A percentile compares a stretch with the other conserved stretches of the same genome.
These are phyloP conservation scores for Podaxis sp. DNA, from an alignment of 768 basidiomycete species.

Conservation along the genomic window DNA sequence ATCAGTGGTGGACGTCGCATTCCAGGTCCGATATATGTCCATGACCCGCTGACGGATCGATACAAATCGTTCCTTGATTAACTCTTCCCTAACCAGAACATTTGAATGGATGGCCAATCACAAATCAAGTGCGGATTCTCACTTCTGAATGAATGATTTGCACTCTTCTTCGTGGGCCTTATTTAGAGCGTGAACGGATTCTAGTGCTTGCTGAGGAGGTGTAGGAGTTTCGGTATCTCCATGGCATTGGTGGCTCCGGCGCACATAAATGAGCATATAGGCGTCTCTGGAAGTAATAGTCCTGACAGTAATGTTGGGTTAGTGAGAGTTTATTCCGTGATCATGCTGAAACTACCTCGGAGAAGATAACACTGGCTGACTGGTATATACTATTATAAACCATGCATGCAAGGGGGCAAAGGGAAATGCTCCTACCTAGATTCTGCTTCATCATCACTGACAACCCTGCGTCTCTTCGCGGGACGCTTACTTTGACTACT, in stretches of 20 bases:
- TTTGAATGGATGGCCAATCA: not conserved
- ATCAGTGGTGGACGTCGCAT: conserved; percentile 42
- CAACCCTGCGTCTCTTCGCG: conserved; percentile 51
- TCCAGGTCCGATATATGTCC: conserved; percentile 66
- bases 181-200: conserved; percentile 57
- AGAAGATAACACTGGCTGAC: not conserved
- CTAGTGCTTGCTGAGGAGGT: conserved; percentile 57
- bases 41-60: conserved; percentile 52
- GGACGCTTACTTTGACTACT: conserved; percentile 35
- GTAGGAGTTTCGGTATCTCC: conserved; percentile 25
- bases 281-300: conserved; percentile 79
- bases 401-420: not conserved
- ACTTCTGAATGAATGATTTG: conserved; percentile 48
- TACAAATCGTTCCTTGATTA: conserved; percentile 44
- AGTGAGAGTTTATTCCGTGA: conserved; percentile 3
- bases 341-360: conserved; percentile 4
- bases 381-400: not conserved
- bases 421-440: not conserved
- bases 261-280: conserved; percentile 92
- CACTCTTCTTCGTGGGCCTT: conserved; percentile 53
- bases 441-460: conserved; percentile 52
- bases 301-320: conserved; percentile 25
- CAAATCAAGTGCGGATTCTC: conserved; percentile 19
- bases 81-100: conserved; percentile 38
- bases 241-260: conserved; percentile 27